Evolutionary conservation across 202 grass and related monocot genomes (phyloP).

Genomic region (Schoenoplectus triqueter): DNA sequence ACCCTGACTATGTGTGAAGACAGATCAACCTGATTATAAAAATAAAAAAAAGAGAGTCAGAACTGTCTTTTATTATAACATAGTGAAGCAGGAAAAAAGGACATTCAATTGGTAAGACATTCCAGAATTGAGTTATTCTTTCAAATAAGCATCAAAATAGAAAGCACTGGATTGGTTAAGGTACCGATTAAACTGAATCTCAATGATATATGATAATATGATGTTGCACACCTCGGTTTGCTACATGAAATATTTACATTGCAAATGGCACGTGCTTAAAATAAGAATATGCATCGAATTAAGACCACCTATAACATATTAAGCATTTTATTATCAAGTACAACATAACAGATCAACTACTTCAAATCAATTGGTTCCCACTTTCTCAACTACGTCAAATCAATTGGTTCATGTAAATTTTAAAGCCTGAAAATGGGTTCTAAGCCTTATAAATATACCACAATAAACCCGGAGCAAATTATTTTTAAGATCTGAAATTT

Average conservation of each 20-base stretch:
- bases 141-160: background rate
- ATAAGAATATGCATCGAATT: background rate
- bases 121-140: background rate
- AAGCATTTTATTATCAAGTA: constrained; percentile 14
- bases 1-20: constrained; percentile 89
- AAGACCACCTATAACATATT: background rate
- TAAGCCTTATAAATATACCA: constrained; percentile 20
- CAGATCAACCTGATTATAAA: constrained; percentile 80
- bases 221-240: constrained; percentile 8
- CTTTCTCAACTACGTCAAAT: background rate
- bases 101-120: background rate
- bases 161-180: background rate
- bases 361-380: background rate
- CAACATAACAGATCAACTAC: constrained; percentile 18
- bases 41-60: constrained; percentile 37
- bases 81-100: background rate
- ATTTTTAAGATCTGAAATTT: constrained; percentile 8
- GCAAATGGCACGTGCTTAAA: background rate
- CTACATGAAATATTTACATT: constrained; percentile 11
- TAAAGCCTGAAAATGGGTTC: background rate
- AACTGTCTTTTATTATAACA: constrained; percentile 4
- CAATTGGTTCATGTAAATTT: background rate
- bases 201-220: too few relatives aligned
- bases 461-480: background rate
- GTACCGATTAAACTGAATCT: too few relatives aligned